These are phyloP conservation scores for Zygosaccharomyces pseudorouxii DNA, from an alignment of 805 yeast species.

Conservation along the genomic window DNA sequence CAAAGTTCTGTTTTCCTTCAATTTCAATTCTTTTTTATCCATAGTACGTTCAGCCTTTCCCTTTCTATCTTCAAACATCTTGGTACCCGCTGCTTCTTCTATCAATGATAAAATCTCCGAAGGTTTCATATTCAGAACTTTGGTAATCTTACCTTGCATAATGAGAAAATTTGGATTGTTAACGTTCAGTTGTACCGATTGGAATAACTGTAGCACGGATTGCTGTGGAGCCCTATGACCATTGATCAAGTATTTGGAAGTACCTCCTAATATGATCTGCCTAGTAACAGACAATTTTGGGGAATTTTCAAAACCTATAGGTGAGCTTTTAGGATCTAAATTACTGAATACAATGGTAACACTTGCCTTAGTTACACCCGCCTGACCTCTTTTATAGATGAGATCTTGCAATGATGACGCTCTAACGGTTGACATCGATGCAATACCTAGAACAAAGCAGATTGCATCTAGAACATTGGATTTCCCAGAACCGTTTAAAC, in stretches of 20 bases:
- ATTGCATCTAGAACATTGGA: slow-evolving; percentile 95
- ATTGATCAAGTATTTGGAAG: slow-evolving; percentile 85
- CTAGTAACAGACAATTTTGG: slow-evolving; percentile 85
- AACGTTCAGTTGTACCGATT: slow-evolving; percentile 90
- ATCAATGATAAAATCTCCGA: slow-evolving; percentile 81
- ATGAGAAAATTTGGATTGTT: slow-evolving; percentile 95
- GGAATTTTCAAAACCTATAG: slow-evolving; percentile 79
- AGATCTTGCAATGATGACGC: slow-evolving; percentile 91
- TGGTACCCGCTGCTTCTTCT: slow-evolving; percentile 98
- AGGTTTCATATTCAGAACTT: slow-evolving; percentile 94
- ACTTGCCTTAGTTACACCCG: slow-evolving; percentile 94
- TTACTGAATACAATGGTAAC: slow-evolving; percentile 96
- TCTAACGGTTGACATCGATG: slow-evolving; percentile 90
- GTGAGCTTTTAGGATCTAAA: slow-evolving; percentile 65
- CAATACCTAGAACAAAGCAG: slow-evolving; percentile 95
- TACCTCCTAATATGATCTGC: slow-evolving; percentile 86
- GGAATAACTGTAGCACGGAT: slow-evolving; percentile 83
- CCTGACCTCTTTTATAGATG: slow-evolving; percentile 95
- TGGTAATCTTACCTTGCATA: slow-evolving; percentile 98
- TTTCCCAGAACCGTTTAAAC: slow-evolving; percentile 95
- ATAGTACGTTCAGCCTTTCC: slow-evolving; percentile 89
- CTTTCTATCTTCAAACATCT: slow-evolving; percentile 89
- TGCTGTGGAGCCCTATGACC: slow-evolving; percentile 97
- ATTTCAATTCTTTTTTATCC: slow-evolving; percentile 82
- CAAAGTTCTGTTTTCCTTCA: slow-evolving; percentile 68